Conservation (phyloP, 345 rosid species). For the Lumnitzera littorea region DNA sequence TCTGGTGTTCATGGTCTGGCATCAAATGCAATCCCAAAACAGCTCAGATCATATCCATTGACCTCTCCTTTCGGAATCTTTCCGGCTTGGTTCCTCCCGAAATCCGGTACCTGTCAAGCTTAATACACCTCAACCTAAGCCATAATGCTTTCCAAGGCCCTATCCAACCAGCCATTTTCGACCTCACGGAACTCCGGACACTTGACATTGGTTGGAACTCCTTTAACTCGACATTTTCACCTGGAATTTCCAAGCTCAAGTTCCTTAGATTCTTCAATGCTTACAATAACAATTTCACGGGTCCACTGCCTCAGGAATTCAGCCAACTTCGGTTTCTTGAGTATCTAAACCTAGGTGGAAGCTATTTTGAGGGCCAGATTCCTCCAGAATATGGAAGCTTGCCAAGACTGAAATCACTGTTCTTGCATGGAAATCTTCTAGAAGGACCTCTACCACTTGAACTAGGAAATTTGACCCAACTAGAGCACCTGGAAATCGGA, state of each 20-base stretch:
- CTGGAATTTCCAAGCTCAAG: conserved; percentile 69
- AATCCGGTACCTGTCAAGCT: conserved; percentile 46
- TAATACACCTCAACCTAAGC: conserved; percentile 69
- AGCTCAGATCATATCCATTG: conserved; percentile 50
- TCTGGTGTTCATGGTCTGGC: conserved; percentile 94
- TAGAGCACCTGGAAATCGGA: conserved; percentile 76
- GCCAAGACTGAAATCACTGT: conserved; percentile 37
- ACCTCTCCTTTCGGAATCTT: conserved; percentile 69
- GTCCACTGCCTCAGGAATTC: conserved; percentile 55
- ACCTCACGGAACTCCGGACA: conserved; percentile 44
- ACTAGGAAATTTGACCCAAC: conserved; percentile 48
- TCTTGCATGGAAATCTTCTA: conserved; percentile 67
- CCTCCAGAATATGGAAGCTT: conserved; percentile 57
- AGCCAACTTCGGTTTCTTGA: conserved; percentile 46
- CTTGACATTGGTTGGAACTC: conserved; percentile 81
- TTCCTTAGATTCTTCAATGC: conserved; percentile 57
- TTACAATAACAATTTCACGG: conserved; percentile 72
- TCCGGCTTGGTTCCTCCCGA: conserved; percentile 61
- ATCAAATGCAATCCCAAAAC: conserved; percentile 49
- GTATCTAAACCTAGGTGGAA: conserved; percentile 89
- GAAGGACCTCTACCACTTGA: conserved; percentile 57
- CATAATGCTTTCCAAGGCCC: conserved; percentile 51
- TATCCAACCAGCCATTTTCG: conserved; percentile 47
- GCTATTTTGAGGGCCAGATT: conserved; percentile 78
- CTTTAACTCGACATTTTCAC: conserved; percentile 68